Base-by-base conservation (phyloP, 768 basidiomycete genomes). In the Guyanaporus albipodus region DNA sequence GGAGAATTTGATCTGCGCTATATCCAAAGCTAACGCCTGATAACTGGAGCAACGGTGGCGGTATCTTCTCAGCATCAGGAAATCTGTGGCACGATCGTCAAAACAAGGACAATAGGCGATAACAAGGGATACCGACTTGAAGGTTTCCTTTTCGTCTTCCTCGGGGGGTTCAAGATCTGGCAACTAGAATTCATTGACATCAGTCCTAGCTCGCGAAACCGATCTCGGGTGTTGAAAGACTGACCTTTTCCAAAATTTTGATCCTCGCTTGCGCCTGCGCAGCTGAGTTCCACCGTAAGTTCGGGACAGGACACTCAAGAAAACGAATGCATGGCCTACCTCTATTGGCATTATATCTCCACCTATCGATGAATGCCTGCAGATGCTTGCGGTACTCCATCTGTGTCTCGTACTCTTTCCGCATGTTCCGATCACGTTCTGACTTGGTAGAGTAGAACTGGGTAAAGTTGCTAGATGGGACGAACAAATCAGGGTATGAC, bases 361-460 rank as follows among this genome's bases (percentile, higher is more conserved):
- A 99, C 43, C 92, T 77, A 59, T 98, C 96, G 57, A 99, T 97
- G 72, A 96, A 99, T 0, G 95, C 93, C 63, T 98, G 95, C 24
- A 98, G 70, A 71, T 96, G 91, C 59, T 88, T 87, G 45, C 96
- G 79, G 64, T 98, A 98, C 9, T 88, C 86, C 79, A 96, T 83
- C 68, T 99, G 96, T 0, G 91, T 75, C 27, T 98, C 95, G 67
- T 98, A 99, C 66, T 98, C 95, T 68, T 92, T 93, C 33, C 81
- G 82, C 67, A 94, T 70, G 60, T 93, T 93, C 49, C 83, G 82
- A 57, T 92, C 88, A 22, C 96, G 85, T 62, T 98, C 96, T 4
- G 87, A 89, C 70, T 98, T 97, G 18, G 95, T 98, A 2, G 95
- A 94, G 64, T 99, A 98, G 77, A 99, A 98, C 66, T 98, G 94